These are phyloP conservation scores for Mucor plumbeus DNA, from an alignment of 371 early-diverging fungal genomes.

Conservation along the genomic window DNA sequence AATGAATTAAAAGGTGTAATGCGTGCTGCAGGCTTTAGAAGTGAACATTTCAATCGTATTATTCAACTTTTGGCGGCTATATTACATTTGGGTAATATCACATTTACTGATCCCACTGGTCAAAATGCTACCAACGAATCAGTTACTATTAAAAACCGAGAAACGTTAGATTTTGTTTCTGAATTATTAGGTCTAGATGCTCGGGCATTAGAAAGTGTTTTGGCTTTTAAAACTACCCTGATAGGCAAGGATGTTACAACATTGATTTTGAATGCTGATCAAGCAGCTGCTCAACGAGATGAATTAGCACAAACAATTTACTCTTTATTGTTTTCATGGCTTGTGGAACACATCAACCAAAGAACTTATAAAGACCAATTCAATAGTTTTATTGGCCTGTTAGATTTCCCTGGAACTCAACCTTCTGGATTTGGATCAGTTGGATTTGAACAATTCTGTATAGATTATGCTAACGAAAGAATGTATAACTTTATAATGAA, in stretches of 20 bases:
- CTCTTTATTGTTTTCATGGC: slow-evolving; percentile 32
- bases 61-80: slow-evolving; percentile 72
- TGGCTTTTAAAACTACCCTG: slow-evolving; percentile 25
- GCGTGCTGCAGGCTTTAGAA: slow-evolving; percentile 81
- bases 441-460: slow-evolving; percentile 74
- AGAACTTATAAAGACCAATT: slow-evolving; percentile 51
- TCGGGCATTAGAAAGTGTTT: slow-evolving; percentile 56
- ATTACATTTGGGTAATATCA: slow-evolving; percentile 73
- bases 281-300: slow-evolving; percentile 46
- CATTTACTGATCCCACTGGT: slow-evolving; percentile 57
- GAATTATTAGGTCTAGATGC: slow-evolving; percentile 76
- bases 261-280: slow-evolving; percentile 52
- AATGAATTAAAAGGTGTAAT: slow-evolving; percentile 76
- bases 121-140: slow-evolving; percentile 45
- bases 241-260: slow-evolving; percentile 57
- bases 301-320: slow-evolving; percentile 27
- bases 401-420: slow-evolving; percentile 72
- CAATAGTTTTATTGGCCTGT: slow-evolving; percentile 70
- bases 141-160: slow-evolving; percentile 57
- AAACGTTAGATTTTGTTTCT: slow-evolving; percentile 67
- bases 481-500: slow-evolving; percentile 62
- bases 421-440: slow-evolving; percentile 21
- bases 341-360: slow-evolving; percentile 30
- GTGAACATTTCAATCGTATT: slow-evolving; percentile 74
- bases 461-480: slow-evolving; percentile 83